phyloP scores from a whole-genome alignment of 208 protist genomes.

The Leptomonas pyrrhocoris region DNA sequence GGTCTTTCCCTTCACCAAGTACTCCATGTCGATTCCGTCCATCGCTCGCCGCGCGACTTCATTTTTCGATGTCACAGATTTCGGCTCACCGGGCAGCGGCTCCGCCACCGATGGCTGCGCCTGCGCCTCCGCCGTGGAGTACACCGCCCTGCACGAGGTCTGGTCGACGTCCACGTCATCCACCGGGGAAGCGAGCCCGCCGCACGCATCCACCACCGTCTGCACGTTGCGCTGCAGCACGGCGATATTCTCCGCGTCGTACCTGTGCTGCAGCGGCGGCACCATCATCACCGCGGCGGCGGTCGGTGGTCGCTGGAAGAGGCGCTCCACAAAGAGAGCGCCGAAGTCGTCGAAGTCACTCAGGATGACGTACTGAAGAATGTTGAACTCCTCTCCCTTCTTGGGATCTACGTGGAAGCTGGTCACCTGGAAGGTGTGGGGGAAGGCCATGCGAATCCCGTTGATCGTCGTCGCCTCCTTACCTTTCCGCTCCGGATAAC shows the following conservation, averaged over 20 bases:
- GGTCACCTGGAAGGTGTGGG: slow-evolving; percentile 68
- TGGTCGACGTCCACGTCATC: slow-evolving; percentile 27
- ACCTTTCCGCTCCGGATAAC: slow-evolving; percentile 6
- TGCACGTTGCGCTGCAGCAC: slow-evolving; percentile 57
- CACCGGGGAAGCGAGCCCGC: slow-evolving; percentile 39
- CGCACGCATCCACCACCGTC: slow-evolving; percentile 41
- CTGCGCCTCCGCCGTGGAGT: neutral
- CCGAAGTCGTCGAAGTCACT: slow-evolving; percentile 80
- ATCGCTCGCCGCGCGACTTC: slow-evolving; percentile 15
- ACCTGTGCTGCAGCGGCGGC: slow-evolving; percentile 52
- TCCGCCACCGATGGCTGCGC: neutral
- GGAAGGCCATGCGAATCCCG: slow-evolving; percentile 31
- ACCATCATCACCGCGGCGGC: slow-evolving; percentile 73
- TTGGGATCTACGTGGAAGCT: slow-evolving; percentile 69
- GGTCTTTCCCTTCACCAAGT: slow-evolving; percentile 47
- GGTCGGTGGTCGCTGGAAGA: slow-evolving; percentile 55
- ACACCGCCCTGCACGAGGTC: slow-evolving; percentile 30
- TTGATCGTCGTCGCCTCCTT: slow-evolving; percentile 27
- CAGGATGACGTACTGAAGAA: slow-evolving; percentile 61
- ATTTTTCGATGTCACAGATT: neutral
- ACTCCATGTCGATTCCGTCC: slow-evolving; percentile 67
- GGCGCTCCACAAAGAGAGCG: slow-evolving; percentile 64
- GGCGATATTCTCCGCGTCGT: slow-evolving; percentile 28
- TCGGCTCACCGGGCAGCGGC: slow-evolving; percentile 16
- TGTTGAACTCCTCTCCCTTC: slow-evolving; percentile 50